Percentiles rank a stretch among this genome's conserved stretches.
These are phyloP conservation scores for Dendrocalamus sinicus DNA, from an alignment of 176 grass and related monocot species.

Conservation along the genomic window DNA sequence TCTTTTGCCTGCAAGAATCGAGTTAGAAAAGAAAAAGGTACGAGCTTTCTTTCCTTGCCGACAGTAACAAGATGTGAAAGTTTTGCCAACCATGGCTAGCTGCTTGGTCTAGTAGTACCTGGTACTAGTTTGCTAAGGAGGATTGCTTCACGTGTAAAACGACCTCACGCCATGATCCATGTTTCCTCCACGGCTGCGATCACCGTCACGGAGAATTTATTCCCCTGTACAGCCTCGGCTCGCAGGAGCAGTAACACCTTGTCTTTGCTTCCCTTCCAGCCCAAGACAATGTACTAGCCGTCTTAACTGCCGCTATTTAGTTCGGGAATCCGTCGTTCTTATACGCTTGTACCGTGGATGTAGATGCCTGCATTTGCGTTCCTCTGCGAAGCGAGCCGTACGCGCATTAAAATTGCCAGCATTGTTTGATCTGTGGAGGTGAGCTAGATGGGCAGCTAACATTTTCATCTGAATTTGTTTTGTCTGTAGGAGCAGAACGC, in stretches of 20 bases:
- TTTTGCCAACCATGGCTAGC: constrained; percentile 26
- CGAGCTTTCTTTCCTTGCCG: not conserved
- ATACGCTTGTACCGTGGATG: constrained; percentile 24
- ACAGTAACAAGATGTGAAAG: constrained; percentile 25
- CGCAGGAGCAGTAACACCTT: constrained; percentile 29
- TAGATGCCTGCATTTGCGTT: constrained; percentile 41
- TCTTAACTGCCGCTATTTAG: constrained; percentile 39
- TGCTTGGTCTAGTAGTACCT: constrained; percentile 1
- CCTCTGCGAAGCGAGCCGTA: not conserved
- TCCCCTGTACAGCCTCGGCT: constrained; percentile 42
- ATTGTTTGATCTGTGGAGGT: constrained; percentile 28
- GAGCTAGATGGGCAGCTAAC: constrained; percentile 30
- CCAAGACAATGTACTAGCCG: constrained; percentile 38
- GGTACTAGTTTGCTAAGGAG: constrained; percentile 13
- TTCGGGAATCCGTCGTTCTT: constrained; percentile 24
- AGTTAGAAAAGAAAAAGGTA: constrained; percentile 8
- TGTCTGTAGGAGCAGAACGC: constrained; percentile 57
- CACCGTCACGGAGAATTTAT: constrained; percentile 39
- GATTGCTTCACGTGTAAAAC: constrained; percentile 49
- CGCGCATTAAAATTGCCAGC: not conserved
- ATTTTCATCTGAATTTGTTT: constrained; percentile 36
- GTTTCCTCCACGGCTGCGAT: constrained; percentile 40
- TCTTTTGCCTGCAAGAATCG: constrained; percentile 4
- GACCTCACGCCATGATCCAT: constrained; percentile 28
- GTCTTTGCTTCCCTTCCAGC: constrained; percentile 48